Percentiles rank a stretch among this genome's conserved stretches.
phyloP scores from a whole-genome alignment of 306 rosid genomes.

The Oxytropis ochrocephala region DNA sequence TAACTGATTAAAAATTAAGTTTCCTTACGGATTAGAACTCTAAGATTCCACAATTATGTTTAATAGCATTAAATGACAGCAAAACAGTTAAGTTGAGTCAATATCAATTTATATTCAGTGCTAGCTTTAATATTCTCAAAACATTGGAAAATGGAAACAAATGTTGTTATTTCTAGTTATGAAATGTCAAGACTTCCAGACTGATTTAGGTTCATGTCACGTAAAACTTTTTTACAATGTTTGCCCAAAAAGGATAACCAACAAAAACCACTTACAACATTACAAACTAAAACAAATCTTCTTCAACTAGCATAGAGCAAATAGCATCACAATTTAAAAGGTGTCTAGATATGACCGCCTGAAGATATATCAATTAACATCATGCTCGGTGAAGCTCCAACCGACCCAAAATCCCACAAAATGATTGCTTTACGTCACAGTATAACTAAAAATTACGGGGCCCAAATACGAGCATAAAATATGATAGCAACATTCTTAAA shows the following conservation, averaged over 20 bases:
- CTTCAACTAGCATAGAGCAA: not conserved
- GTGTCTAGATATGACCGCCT: not conserved
- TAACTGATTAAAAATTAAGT: not conserved
- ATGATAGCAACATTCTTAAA: not conserved
- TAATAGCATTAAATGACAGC: not conserved
- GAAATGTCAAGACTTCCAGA: not conserved
- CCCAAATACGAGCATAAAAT: not conserved
- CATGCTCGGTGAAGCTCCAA: not conserved
- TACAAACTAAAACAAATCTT: not conserved
- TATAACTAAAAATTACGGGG: not conserved
- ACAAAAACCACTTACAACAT: not conserved
- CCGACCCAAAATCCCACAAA: not conserved
- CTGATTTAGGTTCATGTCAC: not conserved
- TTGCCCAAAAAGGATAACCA: not conserved
- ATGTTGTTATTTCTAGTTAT: not conserved
- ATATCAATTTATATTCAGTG: not conserved
- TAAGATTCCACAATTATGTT: not conserved
- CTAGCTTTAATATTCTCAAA: not conserved
- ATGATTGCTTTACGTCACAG: slow-evolving; percentile 6
- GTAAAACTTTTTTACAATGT: not conserved
- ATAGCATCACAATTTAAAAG: not conserved
- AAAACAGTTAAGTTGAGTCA: not conserved
- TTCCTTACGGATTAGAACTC: not conserved
- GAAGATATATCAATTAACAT: not conserved
- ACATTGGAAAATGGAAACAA: not conserved